Evolutionary conservation across 164 flowering plant genomes (phyloP), one percentile per base, ranked within the genome.

Genomic region (Stephania japonica): DNA sequence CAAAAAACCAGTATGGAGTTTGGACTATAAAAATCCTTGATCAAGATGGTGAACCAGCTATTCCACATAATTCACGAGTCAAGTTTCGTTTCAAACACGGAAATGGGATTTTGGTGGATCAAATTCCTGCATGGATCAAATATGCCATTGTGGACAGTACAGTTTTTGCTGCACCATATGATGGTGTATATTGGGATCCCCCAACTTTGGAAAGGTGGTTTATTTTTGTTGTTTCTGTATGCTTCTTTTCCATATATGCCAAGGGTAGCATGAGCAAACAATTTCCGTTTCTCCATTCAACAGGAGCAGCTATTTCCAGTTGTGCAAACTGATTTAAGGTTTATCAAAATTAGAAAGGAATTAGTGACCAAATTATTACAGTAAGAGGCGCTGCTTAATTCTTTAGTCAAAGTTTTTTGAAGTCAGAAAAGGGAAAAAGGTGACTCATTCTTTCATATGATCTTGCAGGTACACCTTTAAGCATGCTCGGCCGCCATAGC

Each of bases 161-260:
- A 49, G 84, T 27, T 66, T 95, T 95, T 85, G 99, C 85, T 63
- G 98, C 97, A 65, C 86, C 99, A 68, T 95, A 91, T 84, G 98
- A 95, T 86, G 99, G 99, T 71, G 86, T 93, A 1, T 84, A 90
- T 76, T 95, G 98, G 98, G 96, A 95, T 23, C 98, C 99, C 24
- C 91, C 93, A 21, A 68, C 88, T 76, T 85, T 91, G 68, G 97
- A 95, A 80, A 95, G 98, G 99, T 95, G 69, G 62, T 32, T 38
- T 56, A 65, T 74, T 10, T 32, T 42, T 61, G 21, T 62, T 44
- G 47, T 67, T 62, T 5, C 11, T n/a, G 18, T 12, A 65, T 50
- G 6, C 64, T 49, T 42, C 0, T 1, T 44, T 14, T 68, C 53
- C 61, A 59, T 59, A 7, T 59, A 18, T 59, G 24, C 8, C 3